Evolutionary conservation across 345 rosid genomes (phyloP).

Genomic region (Anacardium occidentale): DNA sequence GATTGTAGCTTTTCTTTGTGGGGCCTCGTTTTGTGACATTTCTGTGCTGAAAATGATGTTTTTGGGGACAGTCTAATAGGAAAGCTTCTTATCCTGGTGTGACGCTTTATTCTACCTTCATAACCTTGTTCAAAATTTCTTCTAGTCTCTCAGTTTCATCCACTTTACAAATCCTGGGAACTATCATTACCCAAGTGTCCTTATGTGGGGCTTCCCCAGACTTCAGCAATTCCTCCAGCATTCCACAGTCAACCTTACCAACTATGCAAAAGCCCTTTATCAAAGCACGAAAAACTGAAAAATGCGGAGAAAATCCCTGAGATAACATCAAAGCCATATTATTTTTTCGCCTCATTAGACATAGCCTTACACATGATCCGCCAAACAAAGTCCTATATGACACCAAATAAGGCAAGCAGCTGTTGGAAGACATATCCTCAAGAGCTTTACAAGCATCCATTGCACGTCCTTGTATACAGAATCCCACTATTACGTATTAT

Average conservation of each 20-base stretch:
- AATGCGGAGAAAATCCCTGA: conserved; percentile 72
- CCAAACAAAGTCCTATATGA: conserved; percentile 73
- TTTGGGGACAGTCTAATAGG: too few relatives aligned
- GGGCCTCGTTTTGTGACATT: conserved; percentile 12
- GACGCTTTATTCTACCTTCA: conserved; percentile 50
- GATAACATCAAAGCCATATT: conserved; percentile 54
- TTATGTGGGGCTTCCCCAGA: conserved; percentile 51
- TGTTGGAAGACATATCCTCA: conserved; percentile 68
- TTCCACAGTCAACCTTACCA: conserved; percentile 62
- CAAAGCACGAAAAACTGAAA: conserved; percentile 58
- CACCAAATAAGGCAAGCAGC: conserved; percentile 72
- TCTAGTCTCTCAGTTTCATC: conserved; percentile 36
- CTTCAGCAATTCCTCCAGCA: conserved; percentile 54
- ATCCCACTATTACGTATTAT: conserved; percentile 71
- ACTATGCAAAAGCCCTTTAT: conserved; percentile 58
- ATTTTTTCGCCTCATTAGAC: conserved; percentile 66
- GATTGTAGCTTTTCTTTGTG: background rate
- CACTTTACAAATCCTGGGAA: conserved; percentile 50
- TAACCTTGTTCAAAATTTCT: conserved; percentile 41
- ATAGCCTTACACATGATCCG: conserved; percentile 76
- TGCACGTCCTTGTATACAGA: conserved; percentile 71
- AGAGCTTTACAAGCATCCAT: conserved; percentile 76
- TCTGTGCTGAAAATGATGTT: conserved; percentile 12
- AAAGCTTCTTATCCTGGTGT: conserved; percentile 55
- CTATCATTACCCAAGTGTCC: conserved; percentile 54